Percentiles rank a stretch among this genome's conserved stretches.
phyloP scores from a whole-genome alignment of 1,139 yeast species.

The Candida glucosophila region DNA sequence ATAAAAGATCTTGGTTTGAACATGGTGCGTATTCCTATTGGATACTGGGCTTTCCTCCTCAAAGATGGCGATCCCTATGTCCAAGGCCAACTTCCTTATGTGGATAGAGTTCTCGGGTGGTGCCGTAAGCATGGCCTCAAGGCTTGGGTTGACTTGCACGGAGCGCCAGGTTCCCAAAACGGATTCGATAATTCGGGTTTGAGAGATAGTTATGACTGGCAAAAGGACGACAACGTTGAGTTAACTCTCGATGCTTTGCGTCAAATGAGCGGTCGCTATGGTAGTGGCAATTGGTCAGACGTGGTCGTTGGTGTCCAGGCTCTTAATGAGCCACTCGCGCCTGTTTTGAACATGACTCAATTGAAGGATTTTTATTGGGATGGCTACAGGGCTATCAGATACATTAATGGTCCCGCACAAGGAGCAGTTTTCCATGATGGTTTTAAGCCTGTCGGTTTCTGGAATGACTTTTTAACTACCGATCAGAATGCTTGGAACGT shows the following conservation, averaged over 20 bases:
- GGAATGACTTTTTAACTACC: slow-evolving; percentile 38
- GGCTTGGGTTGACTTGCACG: slow-evolving; percentile 59
- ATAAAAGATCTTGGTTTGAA: slow-evolving; percentile 46
- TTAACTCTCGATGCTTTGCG: slow-evolving; percentile 37
- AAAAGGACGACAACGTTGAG: slow-evolving; percentile 28
- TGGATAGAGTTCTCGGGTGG: slow-evolving; percentile 51
- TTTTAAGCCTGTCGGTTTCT: slow-evolving; percentile 40
- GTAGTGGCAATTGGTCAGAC: slow-evolving; percentile 26
- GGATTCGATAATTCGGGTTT: slow-evolving; percentile 66
- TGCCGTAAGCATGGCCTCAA: slow-evolving; percentile 38
- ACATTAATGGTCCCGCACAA: slow-evolving; percentile 24
- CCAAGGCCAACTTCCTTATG: slow-evolving; percentile 43
- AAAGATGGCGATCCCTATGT: slow-evolving; percentile 50
- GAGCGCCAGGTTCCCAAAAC: slow-evolving; percentile 61
- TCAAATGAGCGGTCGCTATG: slow-evolving; percentile 37
- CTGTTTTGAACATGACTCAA: slow-evolving; percentile 26
- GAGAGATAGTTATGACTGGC: slow-evolving; percentile 46
- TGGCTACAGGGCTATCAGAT: slow-evolving; percentile 31
- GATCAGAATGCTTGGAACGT: slow-evolving; percentile 18
- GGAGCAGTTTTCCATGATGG: slow-evolving; percentile 56
- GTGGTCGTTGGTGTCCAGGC: slow-evolving; percentile 54
- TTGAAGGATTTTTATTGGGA: slow-evolving; percentile 33
- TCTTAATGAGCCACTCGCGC: slow-evolving; percentile 57
- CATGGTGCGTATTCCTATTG: slow-evolving; percentile 56
- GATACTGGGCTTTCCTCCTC: slow-evolving; percentile 57